phyloP scores from a whole-genome alignment of 768 basidiomycete species.

The Mrakia gelida region DNA sequence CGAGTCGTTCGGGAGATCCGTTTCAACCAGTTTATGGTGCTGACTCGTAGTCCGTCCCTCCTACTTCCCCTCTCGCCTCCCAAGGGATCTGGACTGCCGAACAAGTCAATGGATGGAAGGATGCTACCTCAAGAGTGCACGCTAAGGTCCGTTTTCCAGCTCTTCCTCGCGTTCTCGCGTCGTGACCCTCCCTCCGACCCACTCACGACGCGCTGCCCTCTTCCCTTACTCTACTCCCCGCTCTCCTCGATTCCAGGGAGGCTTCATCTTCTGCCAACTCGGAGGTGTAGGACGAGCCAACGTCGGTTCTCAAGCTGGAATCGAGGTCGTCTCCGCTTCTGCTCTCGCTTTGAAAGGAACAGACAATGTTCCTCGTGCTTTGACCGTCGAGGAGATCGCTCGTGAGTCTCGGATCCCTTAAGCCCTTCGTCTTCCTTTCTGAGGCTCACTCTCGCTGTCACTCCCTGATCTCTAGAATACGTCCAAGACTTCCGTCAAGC shows the following conservation, averaged over 20 bases:
- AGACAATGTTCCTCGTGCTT: not conserved
- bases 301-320: not conserved
- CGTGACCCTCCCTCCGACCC: too few species aligned
- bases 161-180: not conserved
- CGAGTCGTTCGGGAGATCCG: too few species aligned
- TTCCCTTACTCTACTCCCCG: not conserved
- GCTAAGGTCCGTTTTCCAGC: not conserved
- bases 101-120: too few species aligned
- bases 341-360: constrained; percentile 9
- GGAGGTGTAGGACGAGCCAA: constrained; percentile 26
- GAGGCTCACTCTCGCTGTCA: too few species aligned
- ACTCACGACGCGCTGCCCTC: too few species aligned
- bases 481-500: constrained; percentile 47
- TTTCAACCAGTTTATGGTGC: too few species aligned
- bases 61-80: too few species aligned
- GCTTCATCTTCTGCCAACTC: constrained; percentile 13
- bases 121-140: constrained; percentile 19
- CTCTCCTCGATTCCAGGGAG: not conserved
- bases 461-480: not conserved
- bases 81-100: too few species aligned
- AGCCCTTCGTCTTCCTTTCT: too few species aligned
- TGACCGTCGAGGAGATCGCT: constrained; percentile 27
- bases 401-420: not conserved
- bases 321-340: constrained; percentile 17
- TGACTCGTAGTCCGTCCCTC: too few species aligned